phyloP scores from a whole-genome alignment of 2,329 filamentous ascomycete species.

The Cryoendolithus antarcticus region DNA sequence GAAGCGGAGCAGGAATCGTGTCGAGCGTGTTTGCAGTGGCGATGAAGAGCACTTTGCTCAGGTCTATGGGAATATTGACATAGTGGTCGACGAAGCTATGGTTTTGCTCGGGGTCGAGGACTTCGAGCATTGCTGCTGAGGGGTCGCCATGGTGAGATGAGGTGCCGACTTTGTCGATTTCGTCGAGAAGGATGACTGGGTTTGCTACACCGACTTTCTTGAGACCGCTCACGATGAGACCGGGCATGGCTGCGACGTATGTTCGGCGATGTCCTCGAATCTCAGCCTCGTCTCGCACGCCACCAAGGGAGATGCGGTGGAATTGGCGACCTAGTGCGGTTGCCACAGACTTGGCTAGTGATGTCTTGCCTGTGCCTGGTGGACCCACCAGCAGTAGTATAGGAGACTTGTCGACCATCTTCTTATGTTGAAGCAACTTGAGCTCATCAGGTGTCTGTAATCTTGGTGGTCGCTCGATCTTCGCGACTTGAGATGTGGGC shows the following conservation, averaged over 20 bases:
- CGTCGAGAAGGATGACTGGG: conserved; percentile 87
- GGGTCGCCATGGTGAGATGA: conserved; percentile 92
- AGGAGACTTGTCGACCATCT: conserved; percentile 86
- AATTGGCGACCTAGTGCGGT: conserved; percentile 89
- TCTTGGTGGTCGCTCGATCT: conserved; percentile 18
- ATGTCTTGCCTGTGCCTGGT: conserved; percentile 92
- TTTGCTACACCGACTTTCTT: conserved; percentile 95
- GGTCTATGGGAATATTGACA: conserved; percentile 84
- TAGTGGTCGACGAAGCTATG: conserved; percentile 93
- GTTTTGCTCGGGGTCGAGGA: conserved; percentile 95
- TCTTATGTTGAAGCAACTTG: conserved; percentile 64
- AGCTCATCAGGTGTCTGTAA: conserved; percentile 47
- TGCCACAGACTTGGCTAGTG: conserved; percentile 82
- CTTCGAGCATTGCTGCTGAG: conserved; percentile 93
- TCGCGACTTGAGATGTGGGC: conserved; percentile 22
- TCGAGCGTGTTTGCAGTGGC: conserved; percentile 92
- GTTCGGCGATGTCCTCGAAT: conserved; percentile 90
- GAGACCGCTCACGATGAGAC: conserved; percentile 80
- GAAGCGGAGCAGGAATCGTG: conserved; percentile 82
- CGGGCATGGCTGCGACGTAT: conserved; percentile 98
- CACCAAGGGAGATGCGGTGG: conserved; percentile 90
- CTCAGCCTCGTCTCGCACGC: conserved; percentile 91
- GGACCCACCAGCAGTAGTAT: conserved; percentile 89
- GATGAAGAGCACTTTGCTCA: conserved; percentile 95
- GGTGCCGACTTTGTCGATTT: conserved; percentile 92